A percentile compares a stretch with the other conserved stretches of the same genome.
Conservation (phyloP, 805 yeast species). For the Suhomyces xylopsoci region DNA sequence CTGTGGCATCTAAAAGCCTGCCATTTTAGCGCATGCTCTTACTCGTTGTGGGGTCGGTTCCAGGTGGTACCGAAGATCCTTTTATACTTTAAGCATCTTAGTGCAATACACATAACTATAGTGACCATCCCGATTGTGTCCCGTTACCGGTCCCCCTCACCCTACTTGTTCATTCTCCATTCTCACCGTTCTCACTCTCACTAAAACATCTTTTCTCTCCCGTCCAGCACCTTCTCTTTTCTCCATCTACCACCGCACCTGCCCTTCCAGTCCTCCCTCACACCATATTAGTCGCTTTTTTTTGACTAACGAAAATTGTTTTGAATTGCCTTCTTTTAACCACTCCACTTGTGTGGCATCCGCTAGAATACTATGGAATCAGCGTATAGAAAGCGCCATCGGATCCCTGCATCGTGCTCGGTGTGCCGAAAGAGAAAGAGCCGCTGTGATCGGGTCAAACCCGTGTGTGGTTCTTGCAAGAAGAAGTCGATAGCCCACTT, state of each 20-base stretch:
- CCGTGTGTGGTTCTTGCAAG: conserved; percentile 42
- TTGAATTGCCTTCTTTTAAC: neutral
- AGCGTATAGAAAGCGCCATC: conserved; percentile 31
- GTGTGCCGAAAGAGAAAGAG: conserved; percentile 44
- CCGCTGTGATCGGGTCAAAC: conserved; percentile 41
- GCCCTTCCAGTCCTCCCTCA: neutral
- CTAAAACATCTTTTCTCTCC: neutral
- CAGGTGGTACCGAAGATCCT: neutral
- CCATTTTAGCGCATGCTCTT: neutral
- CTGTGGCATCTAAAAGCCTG: neutral
- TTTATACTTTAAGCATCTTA: neutral
- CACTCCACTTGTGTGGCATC: neutral
- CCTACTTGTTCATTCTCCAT: neutral
- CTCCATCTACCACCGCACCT: neutral
- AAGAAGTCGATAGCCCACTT: conserved; percentile 43
- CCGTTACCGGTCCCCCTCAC: neutral
- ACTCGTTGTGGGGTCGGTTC: neutral
- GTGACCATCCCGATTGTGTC: neutral
- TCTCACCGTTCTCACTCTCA: neutral
- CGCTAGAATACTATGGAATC: conserved; percentile 18
- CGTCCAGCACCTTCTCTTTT: neutral
- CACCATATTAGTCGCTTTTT: neutral
- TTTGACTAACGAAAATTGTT: neutral
- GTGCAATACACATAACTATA: neutral
- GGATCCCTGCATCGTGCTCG: conserved; percentile 43